Evolutionary conservation across 345 rosid species (phyloP).

Genomic region (Gossypium sturtianum): DNA sequence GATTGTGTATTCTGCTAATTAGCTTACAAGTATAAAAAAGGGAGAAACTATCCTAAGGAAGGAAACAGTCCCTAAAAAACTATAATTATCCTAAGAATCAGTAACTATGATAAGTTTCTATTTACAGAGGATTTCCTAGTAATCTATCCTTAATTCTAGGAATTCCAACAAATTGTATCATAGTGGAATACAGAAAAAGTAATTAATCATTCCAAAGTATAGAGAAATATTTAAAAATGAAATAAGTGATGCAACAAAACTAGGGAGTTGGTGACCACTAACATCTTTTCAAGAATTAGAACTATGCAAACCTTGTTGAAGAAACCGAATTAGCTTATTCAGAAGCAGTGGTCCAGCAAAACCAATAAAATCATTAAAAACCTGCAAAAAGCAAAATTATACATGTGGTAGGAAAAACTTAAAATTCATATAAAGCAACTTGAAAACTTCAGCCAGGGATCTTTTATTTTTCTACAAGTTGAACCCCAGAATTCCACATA

Average conservation of each 20-base stretch:
- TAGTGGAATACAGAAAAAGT: not conserved
- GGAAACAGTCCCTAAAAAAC: no score
- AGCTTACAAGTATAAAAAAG: no score
- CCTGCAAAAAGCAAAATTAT: slow-evolving; percentile 37
- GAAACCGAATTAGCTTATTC: slow-evolving; percentile 72
- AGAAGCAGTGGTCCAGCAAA: slow-evolving; percentile 83
- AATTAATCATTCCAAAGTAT: not conserved
- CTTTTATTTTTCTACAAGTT: not conserved
- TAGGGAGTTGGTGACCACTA: not conserved
- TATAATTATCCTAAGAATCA: no score
- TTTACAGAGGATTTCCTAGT: no score
- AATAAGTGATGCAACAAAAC: not conserved
- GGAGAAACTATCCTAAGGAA: no score
- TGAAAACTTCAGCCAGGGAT: slow-evolving; percentile 3
- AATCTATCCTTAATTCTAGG: no score
- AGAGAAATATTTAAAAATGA: not conserved
- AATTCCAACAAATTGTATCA: no score
- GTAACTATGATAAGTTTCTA: no score
- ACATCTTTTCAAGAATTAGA: not conserved
- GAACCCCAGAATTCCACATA: not conserved
- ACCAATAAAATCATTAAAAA: slow-evolving; percentile 71
- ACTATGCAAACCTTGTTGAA: slow-evolving; percentile 58
- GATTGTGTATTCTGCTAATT: no score
- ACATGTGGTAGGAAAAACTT: not conserved
- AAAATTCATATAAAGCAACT: slow-evolving; percentile 2